phyloP scores from a whole-genome alignment of 305 asterid genomes.

The Ilex paraguariensis region DNA sequence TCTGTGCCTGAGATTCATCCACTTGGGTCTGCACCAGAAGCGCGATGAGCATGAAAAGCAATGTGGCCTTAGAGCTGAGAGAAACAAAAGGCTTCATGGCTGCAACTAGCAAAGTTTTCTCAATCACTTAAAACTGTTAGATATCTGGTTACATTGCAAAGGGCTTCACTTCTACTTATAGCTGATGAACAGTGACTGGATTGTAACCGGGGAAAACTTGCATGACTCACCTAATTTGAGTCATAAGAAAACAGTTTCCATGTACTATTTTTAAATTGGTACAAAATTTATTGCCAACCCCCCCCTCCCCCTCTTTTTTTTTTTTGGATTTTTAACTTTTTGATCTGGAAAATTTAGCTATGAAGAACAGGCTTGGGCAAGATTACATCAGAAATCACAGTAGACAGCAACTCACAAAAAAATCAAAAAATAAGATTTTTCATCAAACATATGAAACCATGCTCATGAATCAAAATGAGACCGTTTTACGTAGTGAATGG shows the following conservation, averaged over 20 bases:
- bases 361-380: too few relatives aligned
- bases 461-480: too few relatives aligned
- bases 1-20: conserved; percentile 24
- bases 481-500: background rate
- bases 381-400: too few relatives aligned
- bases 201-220: conserved; percentile 10
- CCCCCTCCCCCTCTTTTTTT: too few relatives aligned
- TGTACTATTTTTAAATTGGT: too few relatives aligned
- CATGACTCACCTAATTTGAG: conserved; percentile 51
- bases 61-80: background rate
- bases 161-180: conserved; percentile 13
- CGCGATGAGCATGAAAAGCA: conserved; percentile 23
- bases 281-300: too few relatives aligned
- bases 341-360: too few relatives aligned
- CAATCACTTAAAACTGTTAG: background rate
- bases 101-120: conserved; percentile 8
- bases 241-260: background rate
- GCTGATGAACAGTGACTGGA: background rate
- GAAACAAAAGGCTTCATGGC: conserved; percentile 20
- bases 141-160: background rate
- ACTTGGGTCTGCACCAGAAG: conserved; percentile 25
- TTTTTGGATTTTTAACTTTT: too few relatives aligned
- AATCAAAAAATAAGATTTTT: too few relatives aligned
- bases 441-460: too few relatives aligned
- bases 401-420: too few relatives aligned